Conservation (phyloP, 495 filamentous ascomycete genomes). For the Hamigera avellanea region DNA sequence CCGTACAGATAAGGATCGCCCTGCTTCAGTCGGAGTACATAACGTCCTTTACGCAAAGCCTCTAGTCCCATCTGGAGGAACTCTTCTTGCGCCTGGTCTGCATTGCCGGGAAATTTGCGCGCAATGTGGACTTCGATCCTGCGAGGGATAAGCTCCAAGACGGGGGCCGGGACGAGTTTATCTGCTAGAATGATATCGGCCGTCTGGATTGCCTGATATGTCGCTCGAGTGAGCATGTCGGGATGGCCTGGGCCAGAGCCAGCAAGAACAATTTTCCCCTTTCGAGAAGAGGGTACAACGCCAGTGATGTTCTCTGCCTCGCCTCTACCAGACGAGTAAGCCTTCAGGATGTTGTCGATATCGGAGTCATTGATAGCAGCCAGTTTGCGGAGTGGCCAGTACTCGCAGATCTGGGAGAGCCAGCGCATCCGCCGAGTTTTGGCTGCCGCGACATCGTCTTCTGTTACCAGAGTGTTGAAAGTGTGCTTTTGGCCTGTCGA, state of each 20-base stretch:
- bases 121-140: constrained; percentile 85
- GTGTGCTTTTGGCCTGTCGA: constrained; percentile 67
- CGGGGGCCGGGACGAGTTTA: constrained; percentile 83
- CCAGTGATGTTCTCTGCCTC: constrained; percentile 8
- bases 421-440: constrained; percentile 81
- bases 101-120: constrained; percentile 94
- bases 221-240: constrained; percentile 79
- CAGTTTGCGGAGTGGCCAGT: constrained; percentile 83
- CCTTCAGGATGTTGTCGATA: constrained; percentile 56
- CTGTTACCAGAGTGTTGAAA: constrained; percentile 73
- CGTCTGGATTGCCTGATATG: constrained; percentile 68
- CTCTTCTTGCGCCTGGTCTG: constrained; percentile 85
- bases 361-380: constrained; percentile 70
- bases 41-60: constrained; percentile 58
- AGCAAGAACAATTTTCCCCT: constrained; percentile 72
- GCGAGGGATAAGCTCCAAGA: constrained; percentile 82
- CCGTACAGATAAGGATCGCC: constrained; percentile 96
- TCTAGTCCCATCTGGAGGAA: constrained; percentile 69
- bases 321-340: constrained; percentile 40
- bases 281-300: constrained; percentile 11
- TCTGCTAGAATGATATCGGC: constrained; percentile 89
- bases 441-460: constrained; percentile 59
- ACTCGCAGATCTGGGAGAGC: constrained; percentile 95
- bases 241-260: constrained; percentile 93
- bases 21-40: constrained; percentile 84